phyloP scores from a whole-genome alignment of 345 rosid species.

The Euphorbia peplus region DNA sequence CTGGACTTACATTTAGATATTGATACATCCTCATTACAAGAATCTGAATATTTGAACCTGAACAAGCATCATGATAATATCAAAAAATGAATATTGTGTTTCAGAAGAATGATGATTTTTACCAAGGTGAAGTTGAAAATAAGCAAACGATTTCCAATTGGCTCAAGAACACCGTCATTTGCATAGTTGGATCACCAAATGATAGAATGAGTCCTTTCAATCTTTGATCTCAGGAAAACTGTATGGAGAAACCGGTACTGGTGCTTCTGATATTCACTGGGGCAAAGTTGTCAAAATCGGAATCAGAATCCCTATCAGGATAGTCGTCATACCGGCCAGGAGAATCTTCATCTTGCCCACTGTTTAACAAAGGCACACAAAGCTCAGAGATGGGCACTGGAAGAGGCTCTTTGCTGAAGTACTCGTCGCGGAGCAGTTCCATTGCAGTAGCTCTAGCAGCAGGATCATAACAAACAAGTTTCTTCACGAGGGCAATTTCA shows the following conservation, averaged over 20 bases:
- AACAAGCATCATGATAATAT: neutral
- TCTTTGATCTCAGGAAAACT: constrained; percentile 37
- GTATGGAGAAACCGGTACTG: constrained; percentile 58
- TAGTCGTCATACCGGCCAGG: constrained; percentile 23
- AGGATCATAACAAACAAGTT: constrained; percentile 79
- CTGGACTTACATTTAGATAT: neutral
- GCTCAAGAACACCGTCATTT: neutral
- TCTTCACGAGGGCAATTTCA: constrained; percentile 60
- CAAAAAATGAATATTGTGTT: neutral
- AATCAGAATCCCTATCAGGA: constrained; percentile 22
- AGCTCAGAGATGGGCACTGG: constrained; percentile 67
- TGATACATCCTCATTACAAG: neutral
- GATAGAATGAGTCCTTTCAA: neutral
- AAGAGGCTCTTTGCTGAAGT: constrained; percentile 68
- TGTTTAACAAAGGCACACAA: constrained; percentile 52
- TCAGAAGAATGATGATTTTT: neutral
- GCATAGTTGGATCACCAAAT: neutral
- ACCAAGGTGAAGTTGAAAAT: neutral
- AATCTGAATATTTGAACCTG: neutral
- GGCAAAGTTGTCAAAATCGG: constrained; percentile 46
- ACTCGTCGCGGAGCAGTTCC: constrained; percentile 73
- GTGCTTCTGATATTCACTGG: constrained; percentile 46
- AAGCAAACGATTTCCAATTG: neutral
- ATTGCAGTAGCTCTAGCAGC: constrained; percentile 62
- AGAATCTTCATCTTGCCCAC: constrained; percentile 53